Percentiles rank a stretch among this genome's conserved stretches.
Evolutionary conservation across 2,329 filamentous ascomycete species (phyloP).

Genomic region (Fusarium pilosicola): DNA sequence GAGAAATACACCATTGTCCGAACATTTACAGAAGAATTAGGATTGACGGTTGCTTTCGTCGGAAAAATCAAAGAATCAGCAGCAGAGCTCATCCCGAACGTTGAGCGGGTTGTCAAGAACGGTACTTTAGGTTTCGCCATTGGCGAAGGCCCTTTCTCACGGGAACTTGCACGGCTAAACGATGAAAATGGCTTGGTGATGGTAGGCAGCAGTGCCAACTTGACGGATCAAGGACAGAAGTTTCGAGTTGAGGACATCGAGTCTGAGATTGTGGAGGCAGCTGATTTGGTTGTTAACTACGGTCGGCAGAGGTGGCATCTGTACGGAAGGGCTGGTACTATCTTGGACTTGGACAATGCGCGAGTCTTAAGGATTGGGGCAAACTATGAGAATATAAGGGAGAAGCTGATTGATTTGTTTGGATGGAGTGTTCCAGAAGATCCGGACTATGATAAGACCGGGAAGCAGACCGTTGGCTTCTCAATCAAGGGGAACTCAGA

Average conservation of each 20-base stretch:
- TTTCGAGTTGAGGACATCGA: background rate
- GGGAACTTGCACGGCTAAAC: background rate
- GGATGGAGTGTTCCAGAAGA: background rate
- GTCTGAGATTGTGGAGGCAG: background rate
- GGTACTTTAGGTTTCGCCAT: background rate
- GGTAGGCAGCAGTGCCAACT: background rate
- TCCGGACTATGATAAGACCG: background rate
- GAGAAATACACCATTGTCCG: background rate
- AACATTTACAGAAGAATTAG: background rate
- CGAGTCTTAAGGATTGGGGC: background rate
- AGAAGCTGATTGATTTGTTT: background rate
- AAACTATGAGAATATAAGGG: background rate
- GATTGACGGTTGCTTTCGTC: background rate
- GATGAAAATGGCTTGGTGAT: background rate
- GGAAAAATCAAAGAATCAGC: background rate
- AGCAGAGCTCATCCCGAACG: rapidly evolving
- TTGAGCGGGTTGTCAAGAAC: background rate
- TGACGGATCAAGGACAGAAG: background rate
- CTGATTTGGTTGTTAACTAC: background rate
- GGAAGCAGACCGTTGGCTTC: background rate
- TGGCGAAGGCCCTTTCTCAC: background rate
- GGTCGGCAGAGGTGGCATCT: background rate
- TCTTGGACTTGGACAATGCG: background rate
- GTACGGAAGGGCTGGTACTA: background rate
- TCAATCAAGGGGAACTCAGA: background rate